Evolutionary conservation across 495 filamentous ascomycete species (phyloP).

Genomic region (Lentithecium fluviatile): DNA sequence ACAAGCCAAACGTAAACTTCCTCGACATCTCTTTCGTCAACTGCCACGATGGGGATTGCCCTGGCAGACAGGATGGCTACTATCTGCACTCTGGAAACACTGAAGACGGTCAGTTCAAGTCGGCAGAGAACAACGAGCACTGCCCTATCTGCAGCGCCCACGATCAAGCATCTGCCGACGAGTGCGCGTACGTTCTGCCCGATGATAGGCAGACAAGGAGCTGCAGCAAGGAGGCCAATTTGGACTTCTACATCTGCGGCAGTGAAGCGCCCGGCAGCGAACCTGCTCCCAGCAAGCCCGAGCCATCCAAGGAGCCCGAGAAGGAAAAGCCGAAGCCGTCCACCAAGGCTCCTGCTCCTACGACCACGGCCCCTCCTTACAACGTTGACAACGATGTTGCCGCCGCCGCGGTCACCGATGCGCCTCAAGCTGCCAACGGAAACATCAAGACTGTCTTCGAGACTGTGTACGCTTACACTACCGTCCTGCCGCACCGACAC

Average conservation of each 20-base stretch:
- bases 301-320: neutral
- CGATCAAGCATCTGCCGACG: constrained; percentile 8
- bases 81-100: constrained; percentile 33
- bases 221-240: constrained; percentile 20
- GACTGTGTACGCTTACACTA: constrained; percentile 16
- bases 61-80: constrained; percentile 20
- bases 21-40: constrained; percentile 37
- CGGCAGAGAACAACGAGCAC: constrained; percentile 4
- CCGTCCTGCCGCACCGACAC: constrained; percentile 16
- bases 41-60: constrained; percentile 29
- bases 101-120: constrained; percentile 1
- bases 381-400: neutral
- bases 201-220: constrained; percentile 29
- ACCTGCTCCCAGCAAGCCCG: neutral
- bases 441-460: constrained; percentile 24
- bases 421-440: constrained; percentile 4
- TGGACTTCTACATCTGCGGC: constrained; percentile 36
- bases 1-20: constrained; percentile 19
- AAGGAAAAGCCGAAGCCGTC: constrained; percentile 1
- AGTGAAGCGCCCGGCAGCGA: constrained; percentile 10
- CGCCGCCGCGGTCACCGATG: constrained; percentile 20
- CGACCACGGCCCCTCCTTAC: neutral
- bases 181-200: constrained; percentile 23
- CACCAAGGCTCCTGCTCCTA: constrained; percentile 1
- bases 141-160: constrained; percentile 33